Percentiles rank a stretch among this genome's conserved stretches.
Conservation (phyloP, 2,329 filamentous ascomycete species). For the Penicillium sp. region DNA sequence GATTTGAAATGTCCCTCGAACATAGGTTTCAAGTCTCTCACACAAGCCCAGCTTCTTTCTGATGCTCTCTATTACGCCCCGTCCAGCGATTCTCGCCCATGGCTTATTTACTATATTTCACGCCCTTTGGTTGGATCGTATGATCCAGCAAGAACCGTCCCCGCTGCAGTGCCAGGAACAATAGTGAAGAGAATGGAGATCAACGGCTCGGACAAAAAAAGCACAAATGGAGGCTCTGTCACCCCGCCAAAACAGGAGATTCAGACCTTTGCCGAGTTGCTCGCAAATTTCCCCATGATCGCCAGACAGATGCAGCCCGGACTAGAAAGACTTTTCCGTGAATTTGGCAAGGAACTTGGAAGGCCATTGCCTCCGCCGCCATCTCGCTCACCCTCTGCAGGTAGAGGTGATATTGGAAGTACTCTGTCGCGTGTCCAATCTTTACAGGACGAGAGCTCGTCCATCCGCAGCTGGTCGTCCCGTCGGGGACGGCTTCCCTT, state of each 20-base stretch:
- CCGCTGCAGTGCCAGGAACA: slow-evolving; percentile 53
- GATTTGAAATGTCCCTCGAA: background rate
- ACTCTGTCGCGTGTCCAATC: slow-evolving; percentile 22
- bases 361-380: slow-evolving; percentile 73
- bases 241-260: slow-evolving; percentile 73
- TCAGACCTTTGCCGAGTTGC: slow-evolving; percentile 79
- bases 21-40: slow-evolving; percentile 74
- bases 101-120: slow-evolving; percentile 95
- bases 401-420: slow-evolving; percentile 41
- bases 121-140: slow-evolving; percentile 76
- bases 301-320: slow-evolving; percentile 92
- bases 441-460: slow-evolving; percentile 36
- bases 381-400: slow-evolving; percentile 45
- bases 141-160: slow-evolving; percentile 66
- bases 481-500: slow-evolving; percentile 42
- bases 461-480: slow-evolving; percentile 31
- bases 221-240: slow-evolving; percentile 28
- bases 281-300: slow-evolving; percentile 91
- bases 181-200: slow-evolving; percentile 24
- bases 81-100: slow-evolving; percentile 81
- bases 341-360: slow-evolving; percentile 80
- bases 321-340: slow-evolving; percentile 79
- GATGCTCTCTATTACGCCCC: slow-evolving; percentile 87
- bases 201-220: slow-evolving; percentile 18
- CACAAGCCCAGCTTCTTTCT: slow-evolving; percentile 77